A percentile compares a stretch with the other conserved stretches of the same genome.
These are phyloP conservation scores for Lignosus rhinocerotis DNA, from an alignment of 1,284 basidiomycete genomes.

Conservation along the genomic window DNA sequence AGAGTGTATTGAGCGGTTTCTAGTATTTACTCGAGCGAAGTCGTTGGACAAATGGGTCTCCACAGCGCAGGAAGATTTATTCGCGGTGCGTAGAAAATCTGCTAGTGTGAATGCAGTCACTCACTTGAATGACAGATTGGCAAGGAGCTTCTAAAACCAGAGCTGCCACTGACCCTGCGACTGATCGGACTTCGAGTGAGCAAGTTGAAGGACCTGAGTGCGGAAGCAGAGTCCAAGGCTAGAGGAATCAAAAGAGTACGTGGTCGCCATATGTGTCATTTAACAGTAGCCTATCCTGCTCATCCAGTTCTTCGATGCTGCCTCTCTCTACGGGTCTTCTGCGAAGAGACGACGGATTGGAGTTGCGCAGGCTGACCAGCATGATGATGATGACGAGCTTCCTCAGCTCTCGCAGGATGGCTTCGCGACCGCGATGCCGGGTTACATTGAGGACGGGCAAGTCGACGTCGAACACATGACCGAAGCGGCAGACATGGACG, in stretches of 20 bases:
- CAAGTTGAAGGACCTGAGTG: conserved; percentile 78
- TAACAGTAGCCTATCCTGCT: background rate
- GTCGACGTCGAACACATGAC: conserved; percentile 28
- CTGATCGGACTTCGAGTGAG: conserved; percentile 84
- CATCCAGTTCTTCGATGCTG: conserved; percentile 56
- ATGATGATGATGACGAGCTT: conserved; percentile 30
- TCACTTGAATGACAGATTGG: conserved; percentile 55
- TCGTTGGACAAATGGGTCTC: conserved; percentile 75
- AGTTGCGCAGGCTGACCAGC: conserved; percentile 11
- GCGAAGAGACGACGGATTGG: conserved; percentile 35
- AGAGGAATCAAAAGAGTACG: conserved; percentile 68
- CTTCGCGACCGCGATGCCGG: conserved; percentile 50
- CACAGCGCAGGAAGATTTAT: conserved; percentile 75
- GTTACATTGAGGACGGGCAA: conserved; percentile 53
- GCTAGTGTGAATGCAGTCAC: background rate
- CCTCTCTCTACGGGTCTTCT: conserved; percentile 41
- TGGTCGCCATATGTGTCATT: background rate
- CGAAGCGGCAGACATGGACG: background rate
- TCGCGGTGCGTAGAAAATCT: conserved; percentile 51
- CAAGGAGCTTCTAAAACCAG: conserved; percentile 77
- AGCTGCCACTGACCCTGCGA: conserved; percentile 76
- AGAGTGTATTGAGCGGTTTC: background rate
- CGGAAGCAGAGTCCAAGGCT: conserved; percentile 41
- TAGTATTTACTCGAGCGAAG: conserved; percentile 82
- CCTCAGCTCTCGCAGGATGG: conserved; percentile 26